Percentiles rank a stretch among this genome's conserved stretches.
These are phyloP conservation scores for Fomitopsis betulina DNA, from an alignment of 1,284 basidiomycete species.

Conservation along the genomic window DNA sequence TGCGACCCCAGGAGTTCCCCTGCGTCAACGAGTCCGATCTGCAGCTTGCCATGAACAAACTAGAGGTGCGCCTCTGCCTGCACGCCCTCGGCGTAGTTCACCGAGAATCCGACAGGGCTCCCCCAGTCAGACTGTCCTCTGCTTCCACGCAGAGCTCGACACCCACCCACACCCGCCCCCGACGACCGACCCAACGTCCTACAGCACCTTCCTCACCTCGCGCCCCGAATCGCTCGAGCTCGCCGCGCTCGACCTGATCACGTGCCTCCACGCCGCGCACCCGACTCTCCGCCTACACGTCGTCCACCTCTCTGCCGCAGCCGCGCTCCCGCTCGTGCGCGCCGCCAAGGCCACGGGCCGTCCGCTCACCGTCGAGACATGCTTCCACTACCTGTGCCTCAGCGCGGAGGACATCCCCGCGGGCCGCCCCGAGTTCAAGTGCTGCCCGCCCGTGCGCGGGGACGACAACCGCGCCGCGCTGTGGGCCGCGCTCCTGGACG, in stretches of 20 bases:
- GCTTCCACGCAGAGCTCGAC: slow-evolving; percentile 91
- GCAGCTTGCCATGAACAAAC: slow-evolving; percentile 61
- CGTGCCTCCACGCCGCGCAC: slow-evolving; percentile 53
- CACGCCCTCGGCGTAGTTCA: too few relatives aligned
- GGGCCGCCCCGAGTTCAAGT: slow-evolving; percentile 85
- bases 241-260: slow-evolving; percentile 75
- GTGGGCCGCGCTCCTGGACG: slow-evolving; percentile 78
- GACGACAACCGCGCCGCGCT: slow-evolving; percentile 66
- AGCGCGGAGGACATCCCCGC: slow-evolving; percentile 60
- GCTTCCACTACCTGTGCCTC: slow-evolving; percentile 89
- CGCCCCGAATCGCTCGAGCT: slow-evolving; percentile 77
- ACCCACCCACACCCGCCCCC: slow-evolving; percentile 8
- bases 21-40: slow-evolving; percentile 75
- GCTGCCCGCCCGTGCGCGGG: slow-evolving; percentile 89
- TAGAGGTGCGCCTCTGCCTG: slow-evolving; percentile 49
- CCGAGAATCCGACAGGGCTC: slow-evolving; percentile 59
- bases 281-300: slow-evolving; percentile 83
- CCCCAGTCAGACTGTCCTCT: slow-evolving; percentile 49
- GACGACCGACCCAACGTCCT: slow-evolving; percentile 46
- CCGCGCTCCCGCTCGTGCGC: slow-evolving; percentile 72
- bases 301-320: slow-evolving; percentile 85
- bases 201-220: slow-evolving; percentile 80
- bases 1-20: slow-evolving; percentile 79
- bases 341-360: slow-evolving; percentile 60
- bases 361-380: slow-evolving; percentile 87